Conservation (phyloP, 169 alveolate species). For the Condylostoma magnum region DNA sequence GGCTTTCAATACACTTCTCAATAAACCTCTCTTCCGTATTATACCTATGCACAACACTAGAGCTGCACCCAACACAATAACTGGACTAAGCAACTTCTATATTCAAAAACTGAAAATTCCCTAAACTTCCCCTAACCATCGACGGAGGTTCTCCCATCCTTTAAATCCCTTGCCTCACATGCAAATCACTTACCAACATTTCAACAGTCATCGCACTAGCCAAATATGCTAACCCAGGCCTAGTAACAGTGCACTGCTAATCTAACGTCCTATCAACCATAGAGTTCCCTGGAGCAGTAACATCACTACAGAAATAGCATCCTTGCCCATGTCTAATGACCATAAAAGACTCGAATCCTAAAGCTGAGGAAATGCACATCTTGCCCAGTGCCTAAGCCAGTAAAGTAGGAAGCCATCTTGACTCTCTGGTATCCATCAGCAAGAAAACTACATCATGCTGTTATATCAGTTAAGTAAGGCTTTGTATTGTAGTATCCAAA, state of each 20-base stretch:
- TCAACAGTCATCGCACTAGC: constrained; percentile 87
- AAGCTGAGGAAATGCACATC: constrained; percentile 89
- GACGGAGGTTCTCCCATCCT: constrained; percentile 4
- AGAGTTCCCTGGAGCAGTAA: constrained; percentile 91
- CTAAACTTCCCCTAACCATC: constrained; percentile 14
- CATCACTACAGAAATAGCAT: constrained; percentile 94
- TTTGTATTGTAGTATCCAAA: constrained; percentile 30
- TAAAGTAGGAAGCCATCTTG: constrained; percentile 93
- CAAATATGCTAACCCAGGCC: constrained; percentile 91
- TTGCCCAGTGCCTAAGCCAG: constrained; percentile 71
- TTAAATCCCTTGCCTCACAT: constrained; percentile 50
- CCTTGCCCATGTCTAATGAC: constrained; percentile 91
- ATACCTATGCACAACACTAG: not conserved
- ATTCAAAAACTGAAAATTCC: not conserved
- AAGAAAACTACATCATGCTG: constrained; percentile 85
- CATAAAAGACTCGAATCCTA: constrained; percentile 93
- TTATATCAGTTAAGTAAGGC: constrained; percentile 60
- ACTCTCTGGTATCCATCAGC: constrained; percentile 92
- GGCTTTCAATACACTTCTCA: not conserved
- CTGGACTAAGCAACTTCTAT: not conserved
- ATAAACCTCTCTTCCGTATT: not conserved
- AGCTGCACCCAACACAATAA: constrained; percentile 12
- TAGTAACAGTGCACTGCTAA: constrained; percentile 92
- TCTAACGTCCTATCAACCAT: constrained; percentile 89
- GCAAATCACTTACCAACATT: constrained; percentile 80